Evolutionary conservation across 257 asterid species (phyloP).

Genomic region (Nicotiana paniculata): DNA sequence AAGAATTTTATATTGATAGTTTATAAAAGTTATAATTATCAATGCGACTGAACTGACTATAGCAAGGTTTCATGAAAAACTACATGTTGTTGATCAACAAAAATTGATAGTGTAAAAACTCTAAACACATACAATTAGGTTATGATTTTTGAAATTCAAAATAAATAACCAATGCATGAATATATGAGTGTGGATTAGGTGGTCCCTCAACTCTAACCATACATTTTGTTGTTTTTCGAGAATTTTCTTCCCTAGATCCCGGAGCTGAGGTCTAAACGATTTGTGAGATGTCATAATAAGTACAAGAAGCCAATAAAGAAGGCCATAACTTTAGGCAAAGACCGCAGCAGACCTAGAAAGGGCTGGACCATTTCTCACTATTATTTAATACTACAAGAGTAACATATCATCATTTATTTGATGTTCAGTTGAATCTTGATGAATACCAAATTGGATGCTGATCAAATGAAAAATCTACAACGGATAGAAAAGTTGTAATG

Average conservation of each 20-base stretch:
- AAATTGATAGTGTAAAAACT: no score
- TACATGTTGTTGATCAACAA: no score
- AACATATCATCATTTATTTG: background rate
- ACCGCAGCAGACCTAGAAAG: constrained; percentile 2
- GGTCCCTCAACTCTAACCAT: background rate
- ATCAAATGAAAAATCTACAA: background rate
- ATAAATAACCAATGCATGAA: background rate
- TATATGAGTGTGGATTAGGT: background rate
- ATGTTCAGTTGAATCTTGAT: background rate
- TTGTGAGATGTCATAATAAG: no score
- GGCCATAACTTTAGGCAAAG: background rate
- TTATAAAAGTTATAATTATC: no score
- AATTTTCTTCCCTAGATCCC: background rate
- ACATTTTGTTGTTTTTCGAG: background rate
- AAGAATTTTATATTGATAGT: no score
- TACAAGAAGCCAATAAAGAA: background rate
- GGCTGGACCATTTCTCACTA: background rate
- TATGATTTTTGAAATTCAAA: no score
- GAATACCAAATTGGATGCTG: background rate
- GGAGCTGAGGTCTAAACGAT: background rate
- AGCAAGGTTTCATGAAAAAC: no score
- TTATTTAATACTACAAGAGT: background rate
- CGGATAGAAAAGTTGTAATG: constrained; percentile 1
- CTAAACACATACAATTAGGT: no score
- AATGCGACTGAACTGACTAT: no score